Evolutionary conservation across 2,329 filamentous ascomycete genomes (phyloP).

Genomic region (Nemania abortiva): DNA sequence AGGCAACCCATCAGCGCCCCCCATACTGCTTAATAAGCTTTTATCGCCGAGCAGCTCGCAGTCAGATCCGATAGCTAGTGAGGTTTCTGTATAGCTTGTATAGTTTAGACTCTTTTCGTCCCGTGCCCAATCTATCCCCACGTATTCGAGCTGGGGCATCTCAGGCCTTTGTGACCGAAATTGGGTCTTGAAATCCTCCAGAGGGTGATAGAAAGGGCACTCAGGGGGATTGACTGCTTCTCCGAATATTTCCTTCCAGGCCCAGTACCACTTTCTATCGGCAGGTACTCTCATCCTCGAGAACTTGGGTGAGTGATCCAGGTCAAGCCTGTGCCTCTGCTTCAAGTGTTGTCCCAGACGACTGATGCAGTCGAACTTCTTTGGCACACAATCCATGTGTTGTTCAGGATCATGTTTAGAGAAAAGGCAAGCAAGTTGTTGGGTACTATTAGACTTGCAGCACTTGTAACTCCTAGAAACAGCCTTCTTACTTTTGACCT

Average conservation of each 20-base stretch:
- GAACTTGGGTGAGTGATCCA: constrained; percentile 16
- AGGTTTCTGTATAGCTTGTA: background rate
- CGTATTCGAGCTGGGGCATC: background rate
- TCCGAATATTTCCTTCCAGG: constrained; percentile 28
- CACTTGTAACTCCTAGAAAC: background rate
- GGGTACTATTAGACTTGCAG: background rate
- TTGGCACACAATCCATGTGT: constrained; percentile 10
- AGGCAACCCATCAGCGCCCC: background rate
- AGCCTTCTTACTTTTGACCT: background rate
- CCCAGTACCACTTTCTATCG: constrained; percentile 34
- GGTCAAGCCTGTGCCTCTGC: constrained; percentile 16
- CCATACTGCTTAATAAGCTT: background rate
- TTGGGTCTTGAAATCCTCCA: constrained; percentile 9
- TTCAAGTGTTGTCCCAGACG: constrained; percentile 27
- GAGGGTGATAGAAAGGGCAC: constrained; percentile 30
- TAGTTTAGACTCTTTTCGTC: background rate
- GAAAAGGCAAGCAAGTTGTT: constrained; percentile 29
- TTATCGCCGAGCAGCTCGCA: background rate
- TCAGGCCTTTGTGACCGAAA: background rate
- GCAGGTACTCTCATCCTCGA: constrained; percentile 3
- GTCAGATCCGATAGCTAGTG: background rate
- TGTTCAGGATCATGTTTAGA: constrained; percentile 25
- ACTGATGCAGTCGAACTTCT: constrained; percentile 17
- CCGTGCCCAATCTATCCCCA: background rate
- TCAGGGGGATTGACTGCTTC: constrained; percentile 7